Conservation (phyloP, 768 basidiomycete species). For the Pisolithus orientalis region DNA sequence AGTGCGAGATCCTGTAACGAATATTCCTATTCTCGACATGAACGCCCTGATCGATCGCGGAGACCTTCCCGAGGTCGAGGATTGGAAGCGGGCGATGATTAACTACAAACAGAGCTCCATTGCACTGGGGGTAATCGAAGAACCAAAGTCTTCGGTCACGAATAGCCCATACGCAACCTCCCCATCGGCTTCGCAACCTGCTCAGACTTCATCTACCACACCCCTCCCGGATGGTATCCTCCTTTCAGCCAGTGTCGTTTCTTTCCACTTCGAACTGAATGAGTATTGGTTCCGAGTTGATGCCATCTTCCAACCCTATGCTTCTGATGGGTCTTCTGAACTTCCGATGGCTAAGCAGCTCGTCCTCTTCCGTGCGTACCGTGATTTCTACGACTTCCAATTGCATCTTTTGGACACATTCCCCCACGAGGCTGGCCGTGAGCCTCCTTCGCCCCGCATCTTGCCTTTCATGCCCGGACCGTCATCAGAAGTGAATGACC, state of each 20-base stretch:
- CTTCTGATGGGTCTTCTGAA: slow-evolving; percentile 44
- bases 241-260: slow-evolving; percentile 81
- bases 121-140: slow-evolving; percentile 86
- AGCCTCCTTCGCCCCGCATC: slow-evolving; percentile 60
- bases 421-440: slow-evolving; percentile 85
- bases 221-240: slow-evolving; percentile 78
- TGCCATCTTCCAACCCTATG: slow-evolving; percentile 82
- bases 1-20: slow-evolving; percentile 88
- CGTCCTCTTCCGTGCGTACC: slow-evolving; percentile 90
- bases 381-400: slow-evolving; percentile 98
- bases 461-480: slow-evolving; percentile 98
- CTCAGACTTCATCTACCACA: slow-evolving; percentile 30
- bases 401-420: slow-evolving; percentile 80
- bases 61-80: slow-evolving; percentile 92
- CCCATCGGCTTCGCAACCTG: slow-evolving; percentile 6
- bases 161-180: slow-evolving; percentile 35
- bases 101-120: slow-evolving; percentile 96
- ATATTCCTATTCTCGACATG: slow-evolving; percentile 69
- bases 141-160: slow-evolving; percentile 37
- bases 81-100: slow-evolving; percentile 95
- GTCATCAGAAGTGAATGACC: slow-evolving; percentile 73
- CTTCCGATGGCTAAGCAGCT: slow-evolving; percentile 71
- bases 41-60: slow-evolving; percentile 77
- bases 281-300: slow-evolving; percentile 98
- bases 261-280: slow-evolving; percentile 95